Percentiles rank a stretch among this genome's conserved stretches.
phyloP scores from a whole-genome alignment of 2,329 filamentous ascomycete species.

The Aspergillus texensis region DNA sequence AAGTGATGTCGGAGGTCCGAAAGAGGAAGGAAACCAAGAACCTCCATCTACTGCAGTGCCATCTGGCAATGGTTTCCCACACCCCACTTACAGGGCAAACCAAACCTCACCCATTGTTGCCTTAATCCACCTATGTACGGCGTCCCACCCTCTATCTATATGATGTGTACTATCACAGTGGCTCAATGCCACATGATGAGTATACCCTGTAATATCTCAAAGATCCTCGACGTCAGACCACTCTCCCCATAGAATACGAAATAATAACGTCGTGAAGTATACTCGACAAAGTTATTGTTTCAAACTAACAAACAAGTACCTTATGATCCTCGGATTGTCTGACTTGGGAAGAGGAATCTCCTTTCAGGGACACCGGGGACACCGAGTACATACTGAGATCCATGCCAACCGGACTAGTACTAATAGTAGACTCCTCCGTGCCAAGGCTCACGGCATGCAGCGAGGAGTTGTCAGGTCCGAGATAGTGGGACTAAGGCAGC shows the following conservation, averaged over 20 bases:
- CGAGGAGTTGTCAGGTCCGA: not conserved
- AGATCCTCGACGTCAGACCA: constrained; percentile 1
- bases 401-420: not conserved
- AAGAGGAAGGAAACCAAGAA: not conserved
- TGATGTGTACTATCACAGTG: not conserved
- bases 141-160: not conserved
- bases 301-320: not conserved
- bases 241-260: not conserved
- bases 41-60: not conserved
- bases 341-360: not conserved
- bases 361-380: not conserved
- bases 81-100: not conserved
- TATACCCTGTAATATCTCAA: not conserved
- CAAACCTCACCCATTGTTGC: not conserved
- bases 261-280: not conserved
- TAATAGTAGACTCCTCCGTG: not conserved
- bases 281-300: not conserved
- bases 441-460: not conserved
- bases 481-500: not conserved
- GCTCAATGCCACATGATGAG: constrained; percentile 2
- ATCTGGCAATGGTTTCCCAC: not conserved
- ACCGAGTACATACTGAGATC: not conserved
- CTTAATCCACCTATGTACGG: not conserved
- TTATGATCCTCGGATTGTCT: not conserved
- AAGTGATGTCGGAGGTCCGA: not conserved